A percentile compares a stretch with the other conserved stretches of the same genome.
These are phyloP conservation scores for Hortiboletus flavorubellus DNA, from an alignment of 768 basidiomycete species.

Conservation along the genomic window DNA sequence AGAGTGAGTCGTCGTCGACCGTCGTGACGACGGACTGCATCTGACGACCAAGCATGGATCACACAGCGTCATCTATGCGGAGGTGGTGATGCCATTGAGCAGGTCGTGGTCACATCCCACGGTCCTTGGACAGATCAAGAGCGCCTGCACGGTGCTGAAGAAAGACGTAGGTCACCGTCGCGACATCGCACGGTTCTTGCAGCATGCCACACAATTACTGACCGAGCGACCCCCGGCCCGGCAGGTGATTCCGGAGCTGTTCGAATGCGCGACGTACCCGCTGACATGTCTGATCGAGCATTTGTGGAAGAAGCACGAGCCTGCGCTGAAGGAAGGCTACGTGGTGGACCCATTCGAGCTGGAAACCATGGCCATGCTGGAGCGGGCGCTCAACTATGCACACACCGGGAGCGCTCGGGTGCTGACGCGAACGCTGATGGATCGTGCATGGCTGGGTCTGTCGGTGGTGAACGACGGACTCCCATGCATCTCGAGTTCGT, in stretches of 20 bases:
- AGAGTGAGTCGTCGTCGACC: background rate
- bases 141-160: rapidly evolving
- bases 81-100: background rate
- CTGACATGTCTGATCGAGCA: background rate
- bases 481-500: slow-evolving; percentile 4
- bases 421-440: background rate
- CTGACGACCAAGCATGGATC: too few relatives aligned
- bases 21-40: too few relatives aligned
- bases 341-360: background rate
- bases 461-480: background rate
- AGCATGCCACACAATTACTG: too few relatives aligned
- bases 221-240: too few relatives aligned
- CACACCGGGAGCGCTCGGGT: background rate
- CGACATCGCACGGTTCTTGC: too few relatives aligned
- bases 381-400: background rate
- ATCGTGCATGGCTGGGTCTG: background rate
- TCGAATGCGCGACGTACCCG: background rate
- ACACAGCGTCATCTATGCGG: background rate
- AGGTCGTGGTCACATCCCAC: background rate
- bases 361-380: background rate
- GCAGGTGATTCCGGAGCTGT: background rate
- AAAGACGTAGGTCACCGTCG: background rate
- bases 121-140: background rate
- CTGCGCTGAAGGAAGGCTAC: background rate
- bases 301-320: slow-evolving; percentile 2